Evolutionary conservation across 2,329 filamentous ascomycete species (phyloP).

Genomic region (Zymoseptoria crescenta): DNA sequence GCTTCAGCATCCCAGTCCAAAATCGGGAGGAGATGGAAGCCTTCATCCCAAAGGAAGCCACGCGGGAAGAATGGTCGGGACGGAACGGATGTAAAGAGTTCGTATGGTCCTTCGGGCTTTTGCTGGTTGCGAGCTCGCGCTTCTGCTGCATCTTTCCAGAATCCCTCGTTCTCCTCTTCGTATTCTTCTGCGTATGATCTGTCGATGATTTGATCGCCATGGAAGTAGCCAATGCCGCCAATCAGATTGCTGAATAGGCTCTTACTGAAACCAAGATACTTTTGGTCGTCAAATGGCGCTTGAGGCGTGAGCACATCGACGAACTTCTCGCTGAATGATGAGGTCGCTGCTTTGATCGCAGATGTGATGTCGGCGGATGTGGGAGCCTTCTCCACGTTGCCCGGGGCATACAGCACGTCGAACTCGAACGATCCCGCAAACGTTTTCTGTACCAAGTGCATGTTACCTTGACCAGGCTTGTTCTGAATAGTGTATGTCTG

Average conservation of each 20-base stretch:
- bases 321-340: conserved; percentile 69
- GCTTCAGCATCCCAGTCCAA: conserved; percentile 92
- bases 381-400: conserved; percentile 39
- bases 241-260: conserved; percentile 91
- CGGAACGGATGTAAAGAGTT: conserved; percentile 85
- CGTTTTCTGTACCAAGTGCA: conserved; percentile 83
- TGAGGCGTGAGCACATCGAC: conserved; percentile 62
- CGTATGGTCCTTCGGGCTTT: conserved; percentile 69
- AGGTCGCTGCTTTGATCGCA: conserved; percentile 58
- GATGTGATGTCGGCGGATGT: conserved; percentile 56
- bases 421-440: conserved; percentile 89
- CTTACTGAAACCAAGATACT: conserved; percentile 73
- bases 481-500: conserved; percentile 76
- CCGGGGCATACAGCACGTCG: conserved; percentile 82
- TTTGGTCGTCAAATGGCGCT: conserved; percentile 63
- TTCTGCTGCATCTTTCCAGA: conserved; percentile 85
- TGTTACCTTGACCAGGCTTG: conserved; percentile 62
- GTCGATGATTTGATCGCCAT: conserved; percentile 81
- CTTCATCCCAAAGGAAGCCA: conserved; percentile 97
- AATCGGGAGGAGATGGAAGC: conserved; percentile 86
- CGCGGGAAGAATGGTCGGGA: conserved; percentile 93
- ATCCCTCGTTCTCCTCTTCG: conserved; percentile 88
- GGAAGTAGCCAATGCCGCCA: conserved; percentile 91
- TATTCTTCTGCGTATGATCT: conserved; percentile 88
- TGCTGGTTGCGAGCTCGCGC: conserved; percentile 64